Evolutionary conservation across 2,329 filamentous ascomycete genomes (phyloP).

Genomic region (Colletotrichum salicis): DNA sequence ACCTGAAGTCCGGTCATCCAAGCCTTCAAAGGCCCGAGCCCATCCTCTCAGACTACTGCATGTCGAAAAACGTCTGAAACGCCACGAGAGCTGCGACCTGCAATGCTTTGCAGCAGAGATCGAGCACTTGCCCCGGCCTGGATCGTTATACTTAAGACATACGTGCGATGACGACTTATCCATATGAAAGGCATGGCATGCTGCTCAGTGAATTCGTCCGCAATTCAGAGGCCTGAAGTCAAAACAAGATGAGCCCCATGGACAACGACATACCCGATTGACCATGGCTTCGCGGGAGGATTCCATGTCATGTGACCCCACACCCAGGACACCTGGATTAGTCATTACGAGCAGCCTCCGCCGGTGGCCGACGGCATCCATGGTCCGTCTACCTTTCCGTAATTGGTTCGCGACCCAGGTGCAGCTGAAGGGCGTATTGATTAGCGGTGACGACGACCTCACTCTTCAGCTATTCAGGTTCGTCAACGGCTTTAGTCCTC

Average conservation of each 20-base stretch:
- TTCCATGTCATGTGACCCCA: background rate
- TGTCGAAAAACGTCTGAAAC: background rate
- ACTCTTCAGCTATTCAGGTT: background rate
- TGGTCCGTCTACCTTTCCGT: background rate
- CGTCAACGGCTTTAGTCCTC: background rate
- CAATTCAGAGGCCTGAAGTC: slow-evolving; percentile 19
- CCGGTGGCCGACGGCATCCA: background rate
- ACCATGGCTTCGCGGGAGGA: background rate
- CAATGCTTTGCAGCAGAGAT: background rate
- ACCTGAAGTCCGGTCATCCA: background rate
- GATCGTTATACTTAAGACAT: too few relatives aligned
- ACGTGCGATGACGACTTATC: background rate
- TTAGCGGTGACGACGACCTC: background rate
- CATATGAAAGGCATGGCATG: background rate
- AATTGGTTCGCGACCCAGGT: background rate
- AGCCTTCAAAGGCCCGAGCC: background rate
- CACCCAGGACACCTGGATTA: background rate
- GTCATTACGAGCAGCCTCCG: background rate
- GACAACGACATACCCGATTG: slow-evolving; percentile 4
- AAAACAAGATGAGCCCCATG: slow-evolving; percentile 24
- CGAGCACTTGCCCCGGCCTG: background rate
- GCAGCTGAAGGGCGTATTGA: slow-evolving; percentile 5
- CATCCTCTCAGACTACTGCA: background rate
- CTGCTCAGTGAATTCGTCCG: background rate
- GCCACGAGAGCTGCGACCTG: background rate